phyloP scores from a whole-genome alignment of 1,284 basidiomycete species.

The Ustanciosporium gigantosporum region DNA sequence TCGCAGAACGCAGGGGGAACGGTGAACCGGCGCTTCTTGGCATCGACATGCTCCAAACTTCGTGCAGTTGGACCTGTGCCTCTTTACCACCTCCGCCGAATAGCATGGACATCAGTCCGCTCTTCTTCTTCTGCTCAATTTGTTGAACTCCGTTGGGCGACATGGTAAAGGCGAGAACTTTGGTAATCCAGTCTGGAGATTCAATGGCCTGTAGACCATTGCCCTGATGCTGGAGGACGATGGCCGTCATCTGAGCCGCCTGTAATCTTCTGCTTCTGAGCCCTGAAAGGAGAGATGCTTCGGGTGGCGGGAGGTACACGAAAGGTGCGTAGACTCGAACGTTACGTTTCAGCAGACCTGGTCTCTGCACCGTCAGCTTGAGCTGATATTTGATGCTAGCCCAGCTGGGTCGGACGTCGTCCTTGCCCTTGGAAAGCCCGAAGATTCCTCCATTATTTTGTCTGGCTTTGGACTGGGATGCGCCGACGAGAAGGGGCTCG shows the following conservation, averaged over 20 bases:
- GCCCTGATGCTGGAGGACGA: conserved; percentile 13
- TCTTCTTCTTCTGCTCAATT: too few relatives aligned
- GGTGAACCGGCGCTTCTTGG: conserved; percentile 14
- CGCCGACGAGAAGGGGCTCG: conserved; percentile 23
- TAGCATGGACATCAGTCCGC: conserved; percentile 8
- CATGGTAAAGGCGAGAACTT: conserved; percentile 9
- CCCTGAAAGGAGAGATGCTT: conserved; percentile 6
- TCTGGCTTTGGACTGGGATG: conserved; percentile 8
- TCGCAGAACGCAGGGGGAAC: conserved; percentile 35
- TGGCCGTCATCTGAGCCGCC: conserved; percentile 24
- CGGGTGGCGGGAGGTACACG: conserved; percentile 51
- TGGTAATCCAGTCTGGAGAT: conserved; percentile 13
- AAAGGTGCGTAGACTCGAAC: conserved; percentile 52
- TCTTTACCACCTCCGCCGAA: conserved; percentile 18
- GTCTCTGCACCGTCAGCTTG: conserved; percentile 50
- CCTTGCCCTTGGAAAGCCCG: conserved; percentile 4
- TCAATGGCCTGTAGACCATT: conserved; percentile 16
- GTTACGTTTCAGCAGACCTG: conserved; percentile 46
- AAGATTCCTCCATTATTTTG: conserved; percentile 19
- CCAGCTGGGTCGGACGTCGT: conserved; percentile 25
- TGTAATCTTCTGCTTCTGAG: conserved; percentile 27
- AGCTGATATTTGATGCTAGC: conserved; percentile 54
- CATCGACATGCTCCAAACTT: conserved; percentile 36
- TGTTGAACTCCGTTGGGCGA: conserved; percentile 10
- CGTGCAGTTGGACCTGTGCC: conserved; percentile 7